Percentiles rank a stretch among this genome's conserved stretches.
phyloP scores from a whole-genome alignment of 495 filamentous ascomycete species.

The Penicillium waksmanii region DNA sequence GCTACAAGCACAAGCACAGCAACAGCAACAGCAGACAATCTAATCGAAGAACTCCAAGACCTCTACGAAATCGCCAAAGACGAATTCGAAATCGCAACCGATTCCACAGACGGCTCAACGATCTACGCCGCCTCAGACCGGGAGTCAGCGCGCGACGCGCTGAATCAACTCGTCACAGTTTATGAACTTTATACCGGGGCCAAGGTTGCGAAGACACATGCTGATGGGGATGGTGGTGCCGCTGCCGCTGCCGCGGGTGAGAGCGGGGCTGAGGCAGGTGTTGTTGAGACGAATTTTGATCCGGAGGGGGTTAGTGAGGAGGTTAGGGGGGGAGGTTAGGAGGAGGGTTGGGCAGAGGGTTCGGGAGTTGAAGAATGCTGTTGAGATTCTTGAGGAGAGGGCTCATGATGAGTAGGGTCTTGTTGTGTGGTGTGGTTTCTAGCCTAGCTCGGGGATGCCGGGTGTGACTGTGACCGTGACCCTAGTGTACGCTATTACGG shows the following conservation, averaged over 20 bases:
- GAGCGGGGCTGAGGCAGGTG: slow-evolving; percentile 3
- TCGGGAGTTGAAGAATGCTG: slow-evolving; percentile 47
- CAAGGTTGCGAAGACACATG: slow-evolving; percentile 2
- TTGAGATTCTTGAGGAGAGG: slow-evolving; percentile 47
- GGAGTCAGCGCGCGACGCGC: slow-evolving; percentile 47
- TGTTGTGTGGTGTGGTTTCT: not conserved
- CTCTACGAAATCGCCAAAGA: slow-evolving; percentile 50
- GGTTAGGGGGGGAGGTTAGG: slow-evolving; percentile 41
- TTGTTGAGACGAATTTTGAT: slow-evolving; percentile 41
- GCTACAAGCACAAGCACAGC: slow-evolving; percentile 21
- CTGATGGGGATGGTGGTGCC: not conserved
- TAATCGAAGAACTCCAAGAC: slow-evolving; percentile 50
- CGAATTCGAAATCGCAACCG: slow-evolving; percentile 53
- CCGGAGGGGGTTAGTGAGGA: slow-evolving; percentile 29
- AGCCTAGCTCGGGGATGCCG: too few species aligned
- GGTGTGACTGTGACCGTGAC: too few species aligned
- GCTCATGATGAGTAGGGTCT: slow-evolving; percentile 34
- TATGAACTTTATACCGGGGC: slow-evolving; percentile 41
- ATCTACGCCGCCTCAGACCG: slow-evolving; percentile 54
- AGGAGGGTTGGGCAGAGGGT: slow-evolving; percentile 47
- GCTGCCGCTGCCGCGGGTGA: too few species aligned
- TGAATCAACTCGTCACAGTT: slow-evolving; percentile 41
- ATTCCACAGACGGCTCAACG: slow-evolving; percentile 44
- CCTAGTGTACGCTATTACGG: too few species aligned
- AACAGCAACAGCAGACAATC: slow-evolving; percentile 32